These are phyloP conservation scores for Fistulifera solaris DNA, from an alignment of 108 stramenopile genomes.

Conservation along the genomic window DNA sequence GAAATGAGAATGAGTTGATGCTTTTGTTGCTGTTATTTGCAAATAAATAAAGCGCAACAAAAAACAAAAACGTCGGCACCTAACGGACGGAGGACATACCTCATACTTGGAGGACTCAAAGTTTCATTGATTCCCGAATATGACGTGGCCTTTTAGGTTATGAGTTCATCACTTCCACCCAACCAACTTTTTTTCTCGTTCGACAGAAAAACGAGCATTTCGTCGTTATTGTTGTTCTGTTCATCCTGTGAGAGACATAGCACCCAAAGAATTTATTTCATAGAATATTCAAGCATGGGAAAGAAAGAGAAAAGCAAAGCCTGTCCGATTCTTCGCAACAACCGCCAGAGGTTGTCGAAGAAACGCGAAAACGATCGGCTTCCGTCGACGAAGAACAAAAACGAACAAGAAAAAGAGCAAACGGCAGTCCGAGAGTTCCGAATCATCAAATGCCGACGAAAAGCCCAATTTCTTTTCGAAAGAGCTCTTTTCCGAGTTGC, in stretches of 20 bases:
- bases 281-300: slow-evolving; percentile 3
- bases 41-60: too few relatives aligned
- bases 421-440: slow-evolving; percentile 8
- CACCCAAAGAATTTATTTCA: too few relatives aligned
- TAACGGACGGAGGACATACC: too few relatives aligned
- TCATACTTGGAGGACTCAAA: too few relatives aligned
- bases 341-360: background rate
- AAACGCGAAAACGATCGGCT: background rate
- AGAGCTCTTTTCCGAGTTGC: slow-evolving; percentile 70
- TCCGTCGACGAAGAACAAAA: slow-evolving; percentile 14
- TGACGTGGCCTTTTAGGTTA: too few relatives aligned
- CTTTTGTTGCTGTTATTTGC: too few relatives aligned
- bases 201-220: too few relatives aligned
- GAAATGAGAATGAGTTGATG: too few relatives aligned
- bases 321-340: slow-evolving; percentile 2
- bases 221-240: background rate
- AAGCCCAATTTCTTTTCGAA: slow-evolving; percentile 33
- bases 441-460: slow-evolving; percentile 11
- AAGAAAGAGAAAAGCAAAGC: slow-evolving; percentile 19
- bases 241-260: background rate
- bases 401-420: slow-evolving; percentile 7
- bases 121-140: too few relatives aligned
- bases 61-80: too few relatives aligned
- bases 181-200: too few relatives aligned
- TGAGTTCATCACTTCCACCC: too few relatives aligned